Evolutionary conservation across 139 green algal genomes (phyloP), one percentile per base, ranked within the genome.

Genomic region (Volvox reticuliferus): DNA sequence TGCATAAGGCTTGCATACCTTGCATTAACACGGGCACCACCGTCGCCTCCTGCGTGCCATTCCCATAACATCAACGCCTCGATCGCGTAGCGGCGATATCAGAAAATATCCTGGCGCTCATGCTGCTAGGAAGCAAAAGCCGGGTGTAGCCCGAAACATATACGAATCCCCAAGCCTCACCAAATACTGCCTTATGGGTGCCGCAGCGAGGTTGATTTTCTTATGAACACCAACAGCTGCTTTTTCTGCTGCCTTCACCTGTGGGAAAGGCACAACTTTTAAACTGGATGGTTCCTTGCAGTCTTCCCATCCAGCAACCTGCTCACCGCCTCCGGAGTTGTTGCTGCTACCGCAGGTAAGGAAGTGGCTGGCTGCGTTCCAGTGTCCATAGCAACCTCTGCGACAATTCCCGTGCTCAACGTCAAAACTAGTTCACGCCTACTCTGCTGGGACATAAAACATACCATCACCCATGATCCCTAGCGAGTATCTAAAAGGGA

Each of bases 1-100:
- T 96, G 80, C 96, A 96, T 22, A 99, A 75, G 0, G 94, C 93
- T 83, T 97, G 95, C 90, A 98, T 88, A 1, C 95, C 96, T 83
- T 97, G 93, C 96, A 99, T 97, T 32, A 99, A 73, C 22, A 97
- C 85, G 0, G 96, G 95, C 62, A 99, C 97, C 2, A 99, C 96
- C 0, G 93, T 96, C 0, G 88, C 89, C 75, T 97, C 96, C 96
- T 95, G 95, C 86, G 88, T 73, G 65, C 65, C 65, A 73, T 55
- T 55, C 9, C 44, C 44, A 55, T 14, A 55, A 55, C 44, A 9
- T 55, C 44, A 55, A 55, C 44, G 9, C 44, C 44, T 9, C 44
- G 9, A 55, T 55, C 44, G 44, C 44, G 9, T 9, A 55, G 44
- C 44, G 44, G 5, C 44, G 44, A 9, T 55, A 9, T 55, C 5